Conservation (phyloP, 1,284 basidiomycete species). For the Exobasidium cylindrosporum region DNA sequence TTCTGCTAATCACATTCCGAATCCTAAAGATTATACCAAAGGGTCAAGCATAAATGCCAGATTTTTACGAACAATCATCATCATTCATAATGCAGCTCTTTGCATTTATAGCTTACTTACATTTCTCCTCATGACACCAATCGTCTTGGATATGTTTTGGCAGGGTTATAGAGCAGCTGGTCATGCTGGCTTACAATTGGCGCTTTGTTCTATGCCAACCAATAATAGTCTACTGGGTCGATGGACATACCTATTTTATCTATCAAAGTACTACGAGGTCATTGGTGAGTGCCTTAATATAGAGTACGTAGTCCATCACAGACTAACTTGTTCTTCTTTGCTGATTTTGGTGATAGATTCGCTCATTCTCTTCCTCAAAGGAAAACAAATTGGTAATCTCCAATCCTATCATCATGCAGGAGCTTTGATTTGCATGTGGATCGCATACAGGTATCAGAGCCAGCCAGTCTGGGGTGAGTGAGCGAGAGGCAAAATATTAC, state of each 20-base stretch:
- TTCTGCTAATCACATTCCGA: conserved; percentile 28
- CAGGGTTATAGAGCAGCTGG: conserved; percentile 34
- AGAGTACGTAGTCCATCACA: neutral
- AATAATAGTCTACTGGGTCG: conserved; percentile 41
- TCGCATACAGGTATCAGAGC: conserved; percentile 48
- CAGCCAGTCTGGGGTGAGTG: conserved; percentile 37
- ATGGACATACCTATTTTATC: conserved; percentile 53
- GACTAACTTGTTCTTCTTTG: neutral
- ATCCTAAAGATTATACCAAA: conserved; percentile 31
- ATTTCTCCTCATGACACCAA: conserved; percentile 30
- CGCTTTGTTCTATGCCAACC: conserved; percentile 54
- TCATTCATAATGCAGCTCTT: conserved; percentile 41
- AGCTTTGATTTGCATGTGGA: conserved; percentile 55
- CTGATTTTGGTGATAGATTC: conserved; percentile 29
- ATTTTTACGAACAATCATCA: conserved; percentile 25
- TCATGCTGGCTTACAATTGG: conserved; percentile 40
- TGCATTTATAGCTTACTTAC: conserved; percentile 42
- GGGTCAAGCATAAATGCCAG: conserved; percentile 15
- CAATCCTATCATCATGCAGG: conserved; percentile 52
- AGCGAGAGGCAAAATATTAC: too few relatives aligned
- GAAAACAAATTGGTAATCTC: conserved; percentile 51
- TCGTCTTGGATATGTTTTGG: conserved; percentile 34
- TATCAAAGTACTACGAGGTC: conserved; percentile 50
- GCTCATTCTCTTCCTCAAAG: conserved; percentile 54
- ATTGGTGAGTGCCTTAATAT: neutral